A percentile compares a stretch with the other conserved stretches of the same genome.
phyloP scores from a whole-genome alignment of 768 basidiomycete species.

The Naganishia kalamii region DNA sequence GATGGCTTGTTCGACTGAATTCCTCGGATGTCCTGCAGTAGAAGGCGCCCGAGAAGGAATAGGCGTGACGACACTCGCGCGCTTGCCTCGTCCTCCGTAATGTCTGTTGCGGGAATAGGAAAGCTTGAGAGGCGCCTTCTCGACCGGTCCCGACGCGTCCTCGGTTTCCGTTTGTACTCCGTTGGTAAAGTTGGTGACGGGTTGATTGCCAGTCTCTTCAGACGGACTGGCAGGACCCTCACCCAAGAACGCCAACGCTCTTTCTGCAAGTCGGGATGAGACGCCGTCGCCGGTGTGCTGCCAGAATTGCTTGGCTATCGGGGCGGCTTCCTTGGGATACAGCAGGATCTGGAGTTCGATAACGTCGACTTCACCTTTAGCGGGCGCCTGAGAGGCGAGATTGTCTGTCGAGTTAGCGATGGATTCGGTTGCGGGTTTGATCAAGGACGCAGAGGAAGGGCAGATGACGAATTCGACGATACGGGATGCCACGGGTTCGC shows the following conservation, averaged over 20 bases:
- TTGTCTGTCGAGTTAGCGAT: slow-evolving; percentile 12
- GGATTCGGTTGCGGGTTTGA: slow-evolving; percentile 11
- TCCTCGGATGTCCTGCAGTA: not conserved
- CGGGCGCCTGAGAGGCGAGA: slow-evolving; percentile 16
- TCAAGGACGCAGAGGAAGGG: slow-evolving; percentile 46
- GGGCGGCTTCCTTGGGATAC: slow-evolving; percentile 59
- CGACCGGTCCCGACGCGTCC: not conserved
- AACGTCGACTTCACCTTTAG: slow-evolving; percentile 38
- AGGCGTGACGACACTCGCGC: not conserved
- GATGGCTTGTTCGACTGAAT: not conserved
- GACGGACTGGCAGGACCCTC: slow-evolving; percentile 43
- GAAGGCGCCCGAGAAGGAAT: slow-evolving; percentile 1
- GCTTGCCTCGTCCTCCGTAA: slow-evolving; percentile 29
- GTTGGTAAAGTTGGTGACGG: slow-evolving; percentile 9
- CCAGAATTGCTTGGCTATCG: slow-evolving; percentile 85
- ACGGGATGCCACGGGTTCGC: slow-evolving; percentile 57
- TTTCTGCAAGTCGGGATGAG: slow-evolving; percentile 77
- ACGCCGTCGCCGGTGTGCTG: slow-evolving; percentile 89
- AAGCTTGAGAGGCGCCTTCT: slow-evolving; percentile 24
- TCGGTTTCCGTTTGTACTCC: slow-evolving; percentile 13
- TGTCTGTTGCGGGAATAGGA: slow-evolving; percentile 41
- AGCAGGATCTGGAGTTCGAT: slow-evolving; percentile 74
- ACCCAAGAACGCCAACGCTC: slow-evolving; percentile 67
- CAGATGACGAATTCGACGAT: slow-evolving; percentile 58
- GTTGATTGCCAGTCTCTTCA: slow-evolving; percentile 1